phyloP scores from a whole-genome alignment of 2,329 filamentous ascomycete genomes.

The Alternaria postmessia region DNA sequence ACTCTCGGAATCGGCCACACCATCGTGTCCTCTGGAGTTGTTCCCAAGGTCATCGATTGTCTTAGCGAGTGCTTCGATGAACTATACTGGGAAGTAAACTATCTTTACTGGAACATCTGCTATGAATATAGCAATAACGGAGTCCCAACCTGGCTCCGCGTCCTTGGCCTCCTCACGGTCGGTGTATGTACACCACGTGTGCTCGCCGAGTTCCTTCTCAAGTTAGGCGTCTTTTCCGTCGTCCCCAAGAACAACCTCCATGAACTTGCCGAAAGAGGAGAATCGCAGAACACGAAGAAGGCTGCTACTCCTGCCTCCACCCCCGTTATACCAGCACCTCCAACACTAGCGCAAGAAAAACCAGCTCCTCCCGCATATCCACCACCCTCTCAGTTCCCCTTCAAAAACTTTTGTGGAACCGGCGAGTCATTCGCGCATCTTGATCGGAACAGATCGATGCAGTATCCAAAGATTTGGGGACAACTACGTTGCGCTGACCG shows the following conservation, averaged over 20 bases:
- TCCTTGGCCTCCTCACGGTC: not conserved
- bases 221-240: not conserved
- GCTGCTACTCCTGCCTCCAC: not conserved
- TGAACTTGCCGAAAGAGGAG: not conserved
- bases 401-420: constrained; percentile 10
- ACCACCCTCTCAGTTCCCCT: not conserved
- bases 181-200: not conserved
- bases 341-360: not conserved
- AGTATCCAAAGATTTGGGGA: not conserved
- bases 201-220: not conserved
- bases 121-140: not conserved
- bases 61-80: not conserved
- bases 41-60: not conserved
- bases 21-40: not conserved
- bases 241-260: not conserved
- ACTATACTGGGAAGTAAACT: not conserved
- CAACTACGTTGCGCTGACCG: not conserved
- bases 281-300: not conserved
- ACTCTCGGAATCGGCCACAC: not conserved
- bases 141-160: not conserved
- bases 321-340: not conserved
- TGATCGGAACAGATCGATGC: not conserved
- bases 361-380: not conserved
- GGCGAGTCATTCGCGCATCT: constrained; percentile 6
- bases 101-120: not conserved